Percentiles rank a stretch among this genome's conserved stretches.
phyloP scores from a whole-genome alignment of 2,329 filamentous ascomycete species.

The Venturia pyrina region DNA sequence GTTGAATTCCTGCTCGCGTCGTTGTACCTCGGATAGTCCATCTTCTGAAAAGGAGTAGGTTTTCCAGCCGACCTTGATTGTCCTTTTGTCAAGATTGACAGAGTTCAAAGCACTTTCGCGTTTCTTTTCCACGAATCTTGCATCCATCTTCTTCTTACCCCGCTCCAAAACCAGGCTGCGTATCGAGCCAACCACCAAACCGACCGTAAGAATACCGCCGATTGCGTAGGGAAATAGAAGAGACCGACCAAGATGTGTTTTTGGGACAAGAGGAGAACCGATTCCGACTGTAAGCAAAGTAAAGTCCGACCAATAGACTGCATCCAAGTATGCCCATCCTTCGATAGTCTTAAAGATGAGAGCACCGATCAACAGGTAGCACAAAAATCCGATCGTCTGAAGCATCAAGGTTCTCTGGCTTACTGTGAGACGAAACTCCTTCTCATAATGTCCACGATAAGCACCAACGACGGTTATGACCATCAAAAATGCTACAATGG shows the following conservation, averaged over 20 bases:
- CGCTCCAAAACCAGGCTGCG: conserved; percentile 40
- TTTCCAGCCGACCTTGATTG: conserved; percentile 34
- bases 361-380: conserved; percentile 38
- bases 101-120: conserved; percentile 32
- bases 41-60: conserved; percentile 30
- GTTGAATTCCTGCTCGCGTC: conserved; percentile 38
- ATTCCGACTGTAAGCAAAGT: conserved; percentile 47
- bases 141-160: conserved; percentile 40
- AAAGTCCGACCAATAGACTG: conserved; percentile 47
- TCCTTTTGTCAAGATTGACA: conserved; percentile 29
- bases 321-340: conserved; percentile 43
- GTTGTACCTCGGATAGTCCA: conserved; percentile 27
- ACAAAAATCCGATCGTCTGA: conserved; percentile 40
- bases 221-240: conserved; percentile 46
- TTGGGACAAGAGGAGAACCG: conserved; percentile 40
- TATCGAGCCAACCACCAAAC: conserved; percentile 46
- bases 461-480: conserved; percentile 47
- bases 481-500: conserved; percentile 45
- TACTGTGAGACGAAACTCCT: conserved; percentile 45
- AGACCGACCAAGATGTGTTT: conserved; percentile 38
- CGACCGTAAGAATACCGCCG: conserved; percentile 44
- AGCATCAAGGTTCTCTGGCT: conserved; percentile 48
- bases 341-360: conserved; percentile 39
- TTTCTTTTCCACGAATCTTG: conserved; percentile 40
- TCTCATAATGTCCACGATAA: conserved; percentile 42